Base-by-base conservation (phyloP, 2,329 filamentous ascomycete species). In the Leptographium lundbergii region DNA sequence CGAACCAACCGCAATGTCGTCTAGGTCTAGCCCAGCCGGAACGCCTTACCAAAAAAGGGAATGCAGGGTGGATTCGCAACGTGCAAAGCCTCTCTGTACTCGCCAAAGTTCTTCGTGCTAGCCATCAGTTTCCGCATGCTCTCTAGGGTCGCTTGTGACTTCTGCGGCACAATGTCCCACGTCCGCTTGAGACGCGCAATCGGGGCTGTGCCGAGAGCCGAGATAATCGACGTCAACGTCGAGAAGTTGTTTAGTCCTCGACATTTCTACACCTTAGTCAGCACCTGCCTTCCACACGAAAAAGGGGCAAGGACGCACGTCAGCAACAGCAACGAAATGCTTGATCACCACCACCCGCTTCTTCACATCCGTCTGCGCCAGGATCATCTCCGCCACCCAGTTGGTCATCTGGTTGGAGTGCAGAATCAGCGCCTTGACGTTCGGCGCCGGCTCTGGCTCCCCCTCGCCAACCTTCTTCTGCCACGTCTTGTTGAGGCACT, bases 361-460 rank as follows among this genome's bases (percentile, higher is more conserved):
- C 77, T 94, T 96, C 63, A 96, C 89, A 70, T 99, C 94, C 66
- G 86, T 82, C 72, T 99, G 94, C 0, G 88, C 91, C 62, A 99
- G 74, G 65, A 99, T 97, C 94, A 99, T 97, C 72, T 97, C 92
- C 34, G 94, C 94, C 56, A 97, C 94, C 94, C 94, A 99, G 70
- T 97, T 99, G 6, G 94, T 99, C 78, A 99, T 85, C 72, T 97
- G 92, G 68, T 99, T 99, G 0, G 94, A 97, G 73, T 99, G 94
- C 57, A 97, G 78, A 73, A 99, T 99, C 63, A 99, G 80, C 11
- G 91, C 89, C 74, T 97, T 96, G 65, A 99, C 90, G 66, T 99
- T 97, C 0, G 90, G 84, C 11, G 94, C 91, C 39, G 91, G 89
- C 67, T 96, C 91, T 6, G 87, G 81, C 63, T 91, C 88, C 61